Base-by-base conservation (phyloP, 768 basidiomycete species). In the Auriculariales sp. region DNA sequence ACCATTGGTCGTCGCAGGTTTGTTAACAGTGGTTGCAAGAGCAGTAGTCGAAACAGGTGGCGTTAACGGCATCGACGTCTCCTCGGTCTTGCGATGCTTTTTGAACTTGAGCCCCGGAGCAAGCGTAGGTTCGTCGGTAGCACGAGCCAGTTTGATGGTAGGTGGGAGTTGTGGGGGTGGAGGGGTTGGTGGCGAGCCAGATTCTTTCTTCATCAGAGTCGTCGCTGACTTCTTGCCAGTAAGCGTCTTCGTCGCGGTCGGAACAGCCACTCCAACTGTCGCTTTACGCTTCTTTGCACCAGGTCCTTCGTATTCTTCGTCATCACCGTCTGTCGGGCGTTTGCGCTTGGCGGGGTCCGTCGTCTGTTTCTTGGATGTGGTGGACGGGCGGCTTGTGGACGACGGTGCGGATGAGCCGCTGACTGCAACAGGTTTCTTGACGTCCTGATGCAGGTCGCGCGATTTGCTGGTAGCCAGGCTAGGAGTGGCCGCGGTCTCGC, bases 381-480 rank as follows among this genome's bases (percentile, higher is more conserved):
- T 19, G 27, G 27, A 47, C 27, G 24, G 24, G 24, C 25, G 27
- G 27, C 25, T 29, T 7, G 27, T 12, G 12, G 2, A 47, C 22
- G 60, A 56, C 14, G 45, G 52, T 4, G 39, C 45, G 28, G 50
- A 49, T 4, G 56, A 49, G 35, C 56, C 57, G 24, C 50, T 52
- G 5, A 62, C 68, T n/a, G 52, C 59, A 3, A 48, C 59, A 3
- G 64, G 62, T 58, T 71, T 75, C 56, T 67, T 71, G 39, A 59
- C 57, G 47, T 48, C 45, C 30, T 55, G 28, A 28, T 12, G 35
- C 52, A 17, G 56, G 50, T 7, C 56, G 45, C 3, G 47, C 27
- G 56, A 46, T n/a, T 54, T 52, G 30, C 52, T 28, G 60, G 54
- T 64, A 58, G 65, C 76, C 44, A 70, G 69, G 52, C 67, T 68